Percentiles rank a stretch among this genome's conserved stretches.
Conservation (phyloP, 352 stramenopile species). For the Phytophthora citrophthora region DNA sequence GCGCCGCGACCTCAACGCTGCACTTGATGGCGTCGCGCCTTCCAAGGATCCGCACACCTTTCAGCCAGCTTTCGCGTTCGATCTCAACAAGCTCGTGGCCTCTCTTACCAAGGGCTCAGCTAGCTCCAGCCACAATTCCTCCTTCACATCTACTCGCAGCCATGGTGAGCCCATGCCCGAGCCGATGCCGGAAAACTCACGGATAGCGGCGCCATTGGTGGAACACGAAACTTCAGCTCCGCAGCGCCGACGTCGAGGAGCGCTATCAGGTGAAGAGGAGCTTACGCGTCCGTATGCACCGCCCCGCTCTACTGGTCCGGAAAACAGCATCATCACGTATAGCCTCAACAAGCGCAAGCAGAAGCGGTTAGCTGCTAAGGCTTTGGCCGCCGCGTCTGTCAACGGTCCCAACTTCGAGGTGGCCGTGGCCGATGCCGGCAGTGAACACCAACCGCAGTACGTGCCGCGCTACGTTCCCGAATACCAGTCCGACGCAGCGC, state of each 20-base stretch:
- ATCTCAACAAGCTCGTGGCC: conserved; percentile 61
- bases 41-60: conserved; percentile 46
- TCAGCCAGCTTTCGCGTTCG: conserved; percentile 59
- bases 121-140: conserved; percentile 39
- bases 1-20: conserved; percentile 50
- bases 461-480: conserved; percentile 43
- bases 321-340: conserved; percentile 65
- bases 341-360: conserved; percentile 69
- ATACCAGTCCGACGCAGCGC: conserved; percentile 31
- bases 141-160: conserved; percentile 40
- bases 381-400: conserved; percentile 35
- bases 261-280: conserved; percentile 45
- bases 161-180: conserved; percentile 31
- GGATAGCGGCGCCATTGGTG: conserved; percentile 38
- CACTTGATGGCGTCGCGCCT: conserved; percentile 36
- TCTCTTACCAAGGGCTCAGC: conserved; percentile 39
- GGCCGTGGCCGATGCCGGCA: conserved; percentile 36
- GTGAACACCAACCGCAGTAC: conserved; percentile 38
- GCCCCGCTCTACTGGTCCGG: conserved; percentile 4
- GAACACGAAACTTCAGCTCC: conserved; percentile 7
- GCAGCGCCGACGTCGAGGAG: conserved; percentile 46
- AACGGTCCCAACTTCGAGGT: conserved; percentile 40
- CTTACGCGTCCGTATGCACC: conserved; percentile 22
- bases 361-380: conserved; percentile 51
- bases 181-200: conserved; percentile 30